phyloP scores from a whole-genome alignment of 2,329 filamentous ascomycete genomes.

The Clonostachys solani region DNA sequence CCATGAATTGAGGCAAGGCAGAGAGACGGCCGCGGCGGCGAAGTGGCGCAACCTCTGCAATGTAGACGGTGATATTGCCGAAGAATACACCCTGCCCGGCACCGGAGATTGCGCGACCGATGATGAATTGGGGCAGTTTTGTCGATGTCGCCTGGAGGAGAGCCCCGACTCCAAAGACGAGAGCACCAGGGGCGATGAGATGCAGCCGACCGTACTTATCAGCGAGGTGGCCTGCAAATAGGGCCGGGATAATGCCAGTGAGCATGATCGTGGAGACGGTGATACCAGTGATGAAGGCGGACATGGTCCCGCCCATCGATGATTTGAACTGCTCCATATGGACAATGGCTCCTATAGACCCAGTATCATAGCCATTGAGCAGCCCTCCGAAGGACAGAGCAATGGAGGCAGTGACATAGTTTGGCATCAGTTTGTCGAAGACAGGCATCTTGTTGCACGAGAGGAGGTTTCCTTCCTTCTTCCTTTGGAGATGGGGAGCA shows the following conservation, averaged over 20 bases:
- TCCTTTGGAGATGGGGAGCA: too few relatives aligned
- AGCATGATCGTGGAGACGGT: conserved; percentile 57
- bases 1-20: conserved; percentile 47
- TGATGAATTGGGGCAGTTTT: conserved; percentile 45
- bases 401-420: conserved; percentile 22
- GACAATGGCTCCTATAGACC: conserved; percentile 24
- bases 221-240: conserved; percentile 51
- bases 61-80: conserved; percentile 52
- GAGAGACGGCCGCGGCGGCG: conserved; percentile 43
- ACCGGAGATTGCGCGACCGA: conserved; percentile 50
- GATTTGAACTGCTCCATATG: conserved; percentile 22
- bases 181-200: conserved; percentile 29
- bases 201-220: conserved; percentile 43
- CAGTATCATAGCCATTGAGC: conserved; percentile 29
- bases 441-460: neutral
- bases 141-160: conserved; percentile 43
- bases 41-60: conserved; percentile 56
- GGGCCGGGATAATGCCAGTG: conserved; percentile 50
- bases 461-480: too few relatives aligned
- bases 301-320: conserved; percentile 35
- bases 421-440: conserved; percentile 11
- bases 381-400: conserved; percentile 23
- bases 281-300: conserved; percentile 48
- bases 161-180: conserved; percentile 47
- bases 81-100: conserved; percentile 56